Conservation (phyloP, 306 rosid genomes). For the Begonia fuchsioides region DNA sequence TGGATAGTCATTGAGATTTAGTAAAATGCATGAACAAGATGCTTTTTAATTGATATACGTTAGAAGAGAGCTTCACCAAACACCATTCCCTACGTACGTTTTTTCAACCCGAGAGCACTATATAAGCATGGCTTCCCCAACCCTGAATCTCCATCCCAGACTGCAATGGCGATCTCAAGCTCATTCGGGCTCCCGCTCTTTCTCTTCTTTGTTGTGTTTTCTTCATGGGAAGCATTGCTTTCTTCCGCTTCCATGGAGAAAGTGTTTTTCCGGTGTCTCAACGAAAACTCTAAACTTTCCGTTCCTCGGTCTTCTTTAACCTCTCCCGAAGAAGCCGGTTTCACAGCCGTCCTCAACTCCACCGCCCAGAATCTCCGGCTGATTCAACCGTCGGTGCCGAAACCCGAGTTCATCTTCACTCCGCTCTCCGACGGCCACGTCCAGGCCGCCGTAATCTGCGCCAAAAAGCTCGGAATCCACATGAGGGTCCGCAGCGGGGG, state of each 20-base stretch:
- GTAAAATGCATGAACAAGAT: too few relatives aligned
- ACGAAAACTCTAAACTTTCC: not conserved
- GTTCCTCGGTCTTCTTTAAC: slow-evolving; percentile 32
- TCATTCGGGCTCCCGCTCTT: slow-evolving; percentile 7
- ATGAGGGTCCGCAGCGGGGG: slow-evolving; percentile 65
- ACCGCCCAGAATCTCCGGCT: slow-evolving; percentile 56
- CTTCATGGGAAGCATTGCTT: slow-evolving; percentile 16
- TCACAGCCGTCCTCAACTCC: slow-evolving; percentile 37
- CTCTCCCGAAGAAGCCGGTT: slow-evolving; percentile 29
- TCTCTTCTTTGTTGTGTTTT: slow-evolving; percentile 20
- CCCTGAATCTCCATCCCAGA: too few relatives aligned
- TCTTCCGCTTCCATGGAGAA: slow-evolving; percentile 23
- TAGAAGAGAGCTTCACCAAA: too few relatives aligned
- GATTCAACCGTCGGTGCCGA: slow-evolving; percentile 41
- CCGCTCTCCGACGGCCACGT: slow-evolving; percentile 49
- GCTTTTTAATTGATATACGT: too few relatives aligned
- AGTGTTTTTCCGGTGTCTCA: slow-evolving; percentile 13
- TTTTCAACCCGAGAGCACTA: too few relatives aligned
- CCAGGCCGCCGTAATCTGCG: slow-evolving; percentile 46
- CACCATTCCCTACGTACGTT: too few relatives aligned
- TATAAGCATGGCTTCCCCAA: too few relatives aligned
- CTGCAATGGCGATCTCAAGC: not conserved
- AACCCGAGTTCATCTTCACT: slow-evolving; percentile 56
- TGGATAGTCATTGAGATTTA: too few relatives aligned
- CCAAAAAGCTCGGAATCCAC: slow-evolving; percentile 41